Evolutionary conservation across 306 rosid genomes (phyloP), one percentile per base, ranked within the genome.

Genomic region (Purshia tridentata): DNA sequence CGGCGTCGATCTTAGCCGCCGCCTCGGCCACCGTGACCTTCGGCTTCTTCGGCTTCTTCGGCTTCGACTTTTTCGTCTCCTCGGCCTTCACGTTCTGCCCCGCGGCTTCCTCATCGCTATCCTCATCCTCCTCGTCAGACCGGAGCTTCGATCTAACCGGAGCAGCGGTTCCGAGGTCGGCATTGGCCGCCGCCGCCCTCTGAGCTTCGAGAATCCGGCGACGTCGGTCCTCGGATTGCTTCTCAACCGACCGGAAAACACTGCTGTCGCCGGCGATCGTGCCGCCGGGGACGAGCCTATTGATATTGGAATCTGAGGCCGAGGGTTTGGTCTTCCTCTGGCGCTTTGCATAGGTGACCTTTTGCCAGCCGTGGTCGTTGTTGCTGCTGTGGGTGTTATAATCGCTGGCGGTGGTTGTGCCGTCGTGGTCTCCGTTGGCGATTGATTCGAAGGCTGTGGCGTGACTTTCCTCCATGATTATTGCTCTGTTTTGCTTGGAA

Each of bases 311-410:
- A 69, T 87, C 92, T 6, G 86, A 37, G 12, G 54, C 46, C 67
- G 84, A 42, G 72, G 83, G 74, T 23, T 84, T 86, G 70, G 79
- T 14, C 88, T 89, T 93, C 86, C 75, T 89, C 81, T 85, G 94
- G 19, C 90, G 89, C 84, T 88, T 93, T 0, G 88, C 78, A 84
- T 92, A 92, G 65, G 92, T 86, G 19, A 93, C 98, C 91, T 93
- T 93, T 72, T 91, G 96, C 98, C 98, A 93, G 37, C 98, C 97
- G 47, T 88, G 91, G 87, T 93, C 97, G 72, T 51, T 22, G 50
- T 53, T 72, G 71, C 57, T 63, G 50, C 47, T 47, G 50, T 4
- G 40, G 47, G 67, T 67, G 58, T 3, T 50, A 39, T 70, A 82
- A 52, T 67, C 74, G 37, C 11, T 35, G 12, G 52, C 58, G 45